Base-by-base conservation (phyloP, 257 asterid species). In the Lycium ferocissimum region DNA sequence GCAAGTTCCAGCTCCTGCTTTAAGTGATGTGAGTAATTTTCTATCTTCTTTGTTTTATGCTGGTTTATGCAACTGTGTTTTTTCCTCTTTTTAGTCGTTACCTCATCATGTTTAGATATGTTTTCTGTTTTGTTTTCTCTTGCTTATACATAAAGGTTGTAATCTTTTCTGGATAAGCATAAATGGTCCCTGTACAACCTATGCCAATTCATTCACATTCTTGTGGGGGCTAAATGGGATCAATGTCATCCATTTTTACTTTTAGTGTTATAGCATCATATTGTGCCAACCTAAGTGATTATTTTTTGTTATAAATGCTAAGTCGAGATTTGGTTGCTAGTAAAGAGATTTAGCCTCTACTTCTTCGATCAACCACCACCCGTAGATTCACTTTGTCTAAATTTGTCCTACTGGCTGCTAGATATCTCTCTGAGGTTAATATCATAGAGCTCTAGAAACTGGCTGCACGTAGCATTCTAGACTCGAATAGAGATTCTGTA, bases 1-100 rank as follows among this genome's bases (percentile, higher is more conserved):
- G 90, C 91, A 92, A 87, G 97, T 91, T 45, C 96, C 98, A 38
- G 94, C 87, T 38, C 90, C 97, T 62, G 93, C 92, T 71, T 89
- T 94, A 69, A 89, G 88, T 80, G 98, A 95, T 82, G 99, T 95
- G 88, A 92, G 99, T 89, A 57, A 53, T 22, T 22, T 43, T 45
- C 26, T 53, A 18, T 79, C 58, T 17, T 79, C 58, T 17, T 83
- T 76, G 47, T 20, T 9, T 11, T 66, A 78, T 7, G 63, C 85
- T 66, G 26, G 54, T 47, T 73, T 87, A 22, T 69, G 65, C 45
- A 76, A 76, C 13, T 4, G 5, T 51, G 45, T 51, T 76, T 7
- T 76, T 26, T 63, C 35, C 47, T 76, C 65, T 51, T 51, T 51
- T 26, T 13, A 15, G 47, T 53, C 15, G 53, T 78, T 53, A 26